Evolutionary conservation across 352 stramenopile genomes (phyloP).

Genomic region (Pythium volutum): DNA sequence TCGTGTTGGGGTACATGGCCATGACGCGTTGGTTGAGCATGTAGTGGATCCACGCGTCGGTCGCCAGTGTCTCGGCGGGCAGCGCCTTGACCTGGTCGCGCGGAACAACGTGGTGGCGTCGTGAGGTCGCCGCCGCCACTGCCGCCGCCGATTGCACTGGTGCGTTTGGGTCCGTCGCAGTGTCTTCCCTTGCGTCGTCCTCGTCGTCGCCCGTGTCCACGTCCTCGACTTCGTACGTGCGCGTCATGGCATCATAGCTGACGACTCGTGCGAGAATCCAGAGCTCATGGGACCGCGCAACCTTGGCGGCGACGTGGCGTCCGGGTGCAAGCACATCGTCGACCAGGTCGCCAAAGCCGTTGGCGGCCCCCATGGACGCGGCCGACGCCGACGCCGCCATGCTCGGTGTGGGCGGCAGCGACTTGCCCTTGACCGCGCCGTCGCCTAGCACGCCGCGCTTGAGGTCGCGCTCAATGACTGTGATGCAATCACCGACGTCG

Average conservation of each 20-base stretch:
- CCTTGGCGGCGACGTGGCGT: conserved; percentile 69
- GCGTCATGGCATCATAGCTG: conserved; percentile 82
- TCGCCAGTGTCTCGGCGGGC: conserved; percentile 61
- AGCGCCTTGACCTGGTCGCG: conserved; percentile 87
- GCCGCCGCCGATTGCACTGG: no score
- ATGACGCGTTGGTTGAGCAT: conserved; percentile 91
- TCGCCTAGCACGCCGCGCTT: conserved; percentile 38
- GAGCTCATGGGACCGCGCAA: conserved; percentile 74
- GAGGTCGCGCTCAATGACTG: conserved; percentile 49
- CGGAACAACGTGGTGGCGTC: conserved; percentile 69
- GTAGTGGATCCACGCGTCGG: conserved; percentile 79
- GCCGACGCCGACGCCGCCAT: conserved; percentile 21
- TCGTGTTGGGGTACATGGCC: conserved; percentile 98
- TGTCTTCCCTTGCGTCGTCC: conserved; percentile 31
- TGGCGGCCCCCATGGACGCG: no score
- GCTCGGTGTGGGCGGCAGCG: conserved; percentile 17
- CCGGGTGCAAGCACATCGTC: conserved; percentile 45
- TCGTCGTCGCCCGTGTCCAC: conserved; percentile 88
- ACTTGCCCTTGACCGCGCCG: conserved; percentile 22
- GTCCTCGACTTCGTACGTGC: conserved; percentile 96
- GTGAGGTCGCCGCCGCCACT: not conserved
- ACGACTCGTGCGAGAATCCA: conserved; percentile 94
- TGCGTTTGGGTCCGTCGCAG: no score
- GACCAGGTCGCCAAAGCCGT: conserved; percentile 15
- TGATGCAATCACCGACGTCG: conserved; percentile 49